Evolutionary conservation across 805 yeast genomes (phyloP).

Genomic region (Lipomyces mesembrius): DNA sequence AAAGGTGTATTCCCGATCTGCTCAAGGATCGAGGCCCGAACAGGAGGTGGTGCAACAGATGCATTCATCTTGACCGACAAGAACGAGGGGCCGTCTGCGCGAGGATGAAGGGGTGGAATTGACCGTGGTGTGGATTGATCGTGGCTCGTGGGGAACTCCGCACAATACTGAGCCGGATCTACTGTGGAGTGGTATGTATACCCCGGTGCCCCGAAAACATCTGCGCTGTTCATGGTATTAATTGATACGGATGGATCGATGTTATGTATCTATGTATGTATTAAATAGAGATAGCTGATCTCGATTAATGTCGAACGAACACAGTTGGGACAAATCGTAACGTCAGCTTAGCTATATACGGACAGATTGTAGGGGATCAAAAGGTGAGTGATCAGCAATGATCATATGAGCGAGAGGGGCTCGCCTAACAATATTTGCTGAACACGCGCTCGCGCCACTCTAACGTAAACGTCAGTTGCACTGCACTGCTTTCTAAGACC

Average conservation of each 20-base stretch:
- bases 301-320: not conserved
- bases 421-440: not conserved
- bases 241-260: too few relatives aligned
- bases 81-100: not conserved
- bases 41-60: conserved; percentile 45
- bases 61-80: not conserved
- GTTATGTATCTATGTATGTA: not conserved
- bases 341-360: too few relatives aligned
- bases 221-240: not conserved
- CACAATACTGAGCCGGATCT: not conserved
- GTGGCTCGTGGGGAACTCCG: not conserved
- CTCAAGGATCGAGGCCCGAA: conserved; percentile 63
- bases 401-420: not conserved
- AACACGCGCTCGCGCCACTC: not conserved
- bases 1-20: conserved; percentile 87
- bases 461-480: not conserved
- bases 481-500: too few relatives aligned
- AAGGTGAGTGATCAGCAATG: not conserved
- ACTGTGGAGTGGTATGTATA: not conserved
- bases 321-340: too few relatives aligned
- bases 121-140: not conserved
- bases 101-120: not conserved
- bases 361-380: too few relatives aligned
- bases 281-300: not conserved
- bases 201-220: not conserved